A percentile compares a stretch with the other conserved stretches of the same genome.
phyloP scores from a whole-genome alignment of 2,329 filamentous ascomycete genomes.

The Rugonectria rugulosa region DNA sequence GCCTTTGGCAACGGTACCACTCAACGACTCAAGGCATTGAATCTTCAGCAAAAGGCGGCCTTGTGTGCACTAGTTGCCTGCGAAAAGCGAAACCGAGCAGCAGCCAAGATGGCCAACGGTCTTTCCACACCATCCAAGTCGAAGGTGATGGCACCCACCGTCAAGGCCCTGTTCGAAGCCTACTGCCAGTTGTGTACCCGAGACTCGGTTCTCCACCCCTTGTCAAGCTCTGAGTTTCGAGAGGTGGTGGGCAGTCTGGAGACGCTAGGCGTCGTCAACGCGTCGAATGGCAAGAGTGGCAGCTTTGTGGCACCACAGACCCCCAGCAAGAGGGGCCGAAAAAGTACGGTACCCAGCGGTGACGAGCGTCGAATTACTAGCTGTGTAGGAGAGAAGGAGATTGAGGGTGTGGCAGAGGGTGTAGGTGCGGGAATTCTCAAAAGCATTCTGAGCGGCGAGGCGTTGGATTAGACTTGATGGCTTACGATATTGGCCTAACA shows the following conservation, averaged over 20 bases:
- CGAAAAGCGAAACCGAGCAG: slow-evolving; percentile 74
- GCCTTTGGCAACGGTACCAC: slow-evolving; percentile 89
- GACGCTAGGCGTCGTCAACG: slow-evolving; percentile 80
- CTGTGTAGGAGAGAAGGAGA: slow-evolving; percentile 80
- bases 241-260: slow-evolving; percentile 92
- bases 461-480: slow-evolving; percentile 55
- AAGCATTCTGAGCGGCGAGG: slow-evolving; percentile 68
- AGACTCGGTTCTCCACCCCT: slow-evolving; percentile 87
- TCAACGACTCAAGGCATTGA: slow-evolving; percentile 85
- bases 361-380: slow-evolving; percentile 84
- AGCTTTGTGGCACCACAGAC: slow-evolving; percentile 71
- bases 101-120: slow-evolving; percentile 50
- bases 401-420: slow-evolving; percentile 73
- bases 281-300: slow-evolving; percentile 73
- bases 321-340: slow-evolving; percentile 73
- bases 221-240: slow-evolving; percentile 91
- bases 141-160: slow-evolving; percentile 72
- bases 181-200: slow-evolving; percentile 85
- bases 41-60: slow-evolving; percentile 95
- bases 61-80: slow-evolving; percentile 87
- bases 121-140: slow-evolving; percentile 67
- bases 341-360: slow-evolving; percentile 58
- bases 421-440: slow-evolving; percentile 67
- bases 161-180: slow-evolving; percentile 84
- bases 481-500: slow-evolving; percentile 18